These are phyloP conservation scores for Diaporthe batatas DNA, from an alignment of 2,329 filamentous ascomycete species.

Conservation along the genomic window DNA sequence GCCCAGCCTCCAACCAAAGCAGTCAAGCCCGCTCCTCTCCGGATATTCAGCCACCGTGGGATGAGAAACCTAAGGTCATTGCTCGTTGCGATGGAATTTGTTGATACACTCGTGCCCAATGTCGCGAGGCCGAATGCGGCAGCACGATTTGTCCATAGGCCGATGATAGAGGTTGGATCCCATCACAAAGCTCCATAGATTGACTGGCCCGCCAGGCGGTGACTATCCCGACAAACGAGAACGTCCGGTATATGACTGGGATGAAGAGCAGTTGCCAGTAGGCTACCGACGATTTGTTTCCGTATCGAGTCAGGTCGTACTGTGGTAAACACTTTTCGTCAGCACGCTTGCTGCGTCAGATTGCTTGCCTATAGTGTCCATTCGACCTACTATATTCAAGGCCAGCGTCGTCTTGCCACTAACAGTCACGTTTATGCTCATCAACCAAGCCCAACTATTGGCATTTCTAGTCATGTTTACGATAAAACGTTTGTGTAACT, in stretches of 20 bases:
- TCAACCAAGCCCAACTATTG: conserved; percentile 57
- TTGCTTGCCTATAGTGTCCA: neutral
- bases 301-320: conserved; percentile 53
- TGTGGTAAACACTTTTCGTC: neutral
- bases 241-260: conserved; percentile 61
- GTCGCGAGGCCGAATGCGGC: conserved; percentile 57
- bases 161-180: conserved; percentile 63
- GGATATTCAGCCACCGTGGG: conserved; percentile 51
- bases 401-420: conserved; percentile 63
- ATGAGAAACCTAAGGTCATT: conserved; percentile 55
- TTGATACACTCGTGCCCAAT: conserved; percentile 48
- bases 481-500: neutral
- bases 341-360: neutral
- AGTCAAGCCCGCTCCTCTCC: conserved; percentile 50
- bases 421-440: conserved; percentile 61
- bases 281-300: conserved; percentile 36
- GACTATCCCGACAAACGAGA: conserved; percentile 62
- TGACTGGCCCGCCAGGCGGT: conserved; percentile 60
- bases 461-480: conserved; percentile 55
- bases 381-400: conserved; percentile 58
- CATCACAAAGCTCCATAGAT: conserved; percentile 61
- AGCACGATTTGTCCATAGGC: conserved; percentile 53
- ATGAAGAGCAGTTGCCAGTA: conserved; percentile 61
- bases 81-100: conserved; percentile 63
- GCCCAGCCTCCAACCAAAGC: conserved; percentile 52